A percentile compares a stretch with the other conserved stretches of the same genome.
Evolutionary conservation across 768 basidiomycete genomes (phyloP).

Genomic region (Nidula microcarpa): DNA sequence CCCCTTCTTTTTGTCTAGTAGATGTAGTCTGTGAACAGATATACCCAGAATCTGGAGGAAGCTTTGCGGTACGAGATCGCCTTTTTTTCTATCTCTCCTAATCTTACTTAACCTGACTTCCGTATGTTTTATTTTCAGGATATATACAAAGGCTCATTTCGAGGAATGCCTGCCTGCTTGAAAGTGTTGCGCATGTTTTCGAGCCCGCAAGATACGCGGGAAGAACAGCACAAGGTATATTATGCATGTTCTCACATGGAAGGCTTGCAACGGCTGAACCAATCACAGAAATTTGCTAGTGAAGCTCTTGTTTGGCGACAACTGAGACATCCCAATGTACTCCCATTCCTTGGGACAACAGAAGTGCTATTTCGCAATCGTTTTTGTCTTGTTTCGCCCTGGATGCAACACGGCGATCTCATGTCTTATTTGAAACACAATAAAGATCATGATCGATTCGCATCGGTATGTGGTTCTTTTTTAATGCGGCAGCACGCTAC

Average conservation of each 20-base stretch:
- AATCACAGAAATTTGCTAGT: conserved; percentile 16
- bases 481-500: not conserved
- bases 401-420: conserved; percentile 23
- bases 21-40: not conserved
- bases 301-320: conserved; percentile 24
- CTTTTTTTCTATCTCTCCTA: not conserved
- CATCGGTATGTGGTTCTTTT: not conserved
- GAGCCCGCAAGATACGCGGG: conserved; percentile 1
- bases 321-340: conserved; percentile 19
- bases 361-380: conserved; percentile 12
- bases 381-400: conserved; percentile 23
- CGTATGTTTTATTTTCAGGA: not conserved
- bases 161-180: not conserved
- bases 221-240: conserved; percentile 9
- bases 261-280: not conserved
- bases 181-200: conserved; percentile 8
- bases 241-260: not conserved
- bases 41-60: not conserved
- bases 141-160: not conserved
- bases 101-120: not conserved
- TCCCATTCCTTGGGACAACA: conserved; percentile 23
- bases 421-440: not conserved
- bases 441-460: not conserved
- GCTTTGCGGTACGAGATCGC: not conserved
- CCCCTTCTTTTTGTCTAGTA: not conserved